Evolutionary conservation across 1,139 yeast species (phyloP), one percentile per base, ranked within the genome.

Genomic region (Lodderomyces jiufengensis): DNA sequence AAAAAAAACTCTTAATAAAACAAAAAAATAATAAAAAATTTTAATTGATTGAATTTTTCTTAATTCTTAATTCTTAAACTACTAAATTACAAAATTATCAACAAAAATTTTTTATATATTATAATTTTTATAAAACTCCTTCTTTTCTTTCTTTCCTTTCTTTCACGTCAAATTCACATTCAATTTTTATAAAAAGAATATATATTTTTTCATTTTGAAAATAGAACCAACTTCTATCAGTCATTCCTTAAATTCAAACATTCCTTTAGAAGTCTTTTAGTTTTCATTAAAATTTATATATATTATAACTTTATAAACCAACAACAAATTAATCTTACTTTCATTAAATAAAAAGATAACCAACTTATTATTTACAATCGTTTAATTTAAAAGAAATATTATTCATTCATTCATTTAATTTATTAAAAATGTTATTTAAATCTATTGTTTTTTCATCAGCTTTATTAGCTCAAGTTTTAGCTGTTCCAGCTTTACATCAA

Each of bases 341-440:
- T 10, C n/a, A 10, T 11, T 15, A 11, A 14, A n/a, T n/a, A n/a
- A n/a, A n/a, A n/a, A n/a, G n/a, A n/a, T n/a, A 21, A 6, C 27
- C 33, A 21, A 32, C 34, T 21, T n/a, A 32, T 20, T 32, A 14
- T 29, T 9, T 14, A 24, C 34, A 10, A 21, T 32, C 34, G 29
- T 28, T 28, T 18, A 28, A 5, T 24, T 9, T 4, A 21, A 4
- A 13, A 24, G 7, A 25, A 29, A 21, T 15, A 16, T 29, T 24
- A 24, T 31, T 23, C 14, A 31, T 9, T 9, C 15, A 30, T 13
- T 20, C 32, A 11, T 27, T 27, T 9, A 5, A 27, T 14, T 13
- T n/a, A 27, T 4, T n/a, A 21, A 33, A 12, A 13, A 77, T 77
- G 83, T 66, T 76, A 57, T 73, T 75, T 57, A 69, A 66, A 47